Percentiles rank a stretch among this genome's conserved stretches.
Conservation (phyloP, 1,139 yeast species). For the Nakaseomyces bracarensis region DNA sequence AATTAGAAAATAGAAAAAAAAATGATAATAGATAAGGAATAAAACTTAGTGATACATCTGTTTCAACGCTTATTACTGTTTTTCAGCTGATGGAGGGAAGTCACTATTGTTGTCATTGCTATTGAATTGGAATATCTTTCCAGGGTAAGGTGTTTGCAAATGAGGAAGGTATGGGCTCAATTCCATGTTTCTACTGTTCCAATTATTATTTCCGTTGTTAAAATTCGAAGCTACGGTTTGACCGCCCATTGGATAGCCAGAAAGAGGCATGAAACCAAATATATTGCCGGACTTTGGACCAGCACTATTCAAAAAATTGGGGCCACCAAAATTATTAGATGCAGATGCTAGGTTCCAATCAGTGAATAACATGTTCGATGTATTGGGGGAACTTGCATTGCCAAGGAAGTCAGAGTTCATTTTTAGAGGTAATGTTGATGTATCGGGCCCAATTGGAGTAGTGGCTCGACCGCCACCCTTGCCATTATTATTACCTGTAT, state of each 20-base stretch:
- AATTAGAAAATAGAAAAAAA: too few relatives aligned
- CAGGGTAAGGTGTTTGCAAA: conserved; percentile 5
- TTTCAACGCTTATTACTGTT: neutral
- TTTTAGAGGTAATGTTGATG: neutral
- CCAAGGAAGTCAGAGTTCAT: conserved; percentile 2
- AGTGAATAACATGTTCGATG: conserved; percentile 1
- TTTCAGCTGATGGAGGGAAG: neutral
- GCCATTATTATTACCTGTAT: neutral
- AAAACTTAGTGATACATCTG: too few relatives aligned
- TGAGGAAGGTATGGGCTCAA: conserved; percentile 5
- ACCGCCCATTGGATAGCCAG: neutral
- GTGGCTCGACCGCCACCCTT: neutral
- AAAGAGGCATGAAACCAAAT: neutral
- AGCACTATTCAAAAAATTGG: conserved; percentile 4
- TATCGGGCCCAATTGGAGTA: conserved; percentile 5
- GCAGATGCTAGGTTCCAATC: conserved; percentile 4
- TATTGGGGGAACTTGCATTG: conserved; percentile 2
- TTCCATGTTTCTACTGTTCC: neutral
- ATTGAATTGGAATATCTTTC: conserved; percentile 2
- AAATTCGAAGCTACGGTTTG: neutral
- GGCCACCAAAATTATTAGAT: conserved; percentile 1
- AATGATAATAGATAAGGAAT: too few relatives aligned
- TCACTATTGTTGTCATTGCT: neutral
- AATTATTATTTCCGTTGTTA: neutral
- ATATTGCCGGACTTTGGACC: conserved; percentile 5